Evolutionary conservation across 176 grass and related monocot species (phyloP), one percentile per base, ranked within the genome.

Genomic region (Pontederia crassipes): DNA sequence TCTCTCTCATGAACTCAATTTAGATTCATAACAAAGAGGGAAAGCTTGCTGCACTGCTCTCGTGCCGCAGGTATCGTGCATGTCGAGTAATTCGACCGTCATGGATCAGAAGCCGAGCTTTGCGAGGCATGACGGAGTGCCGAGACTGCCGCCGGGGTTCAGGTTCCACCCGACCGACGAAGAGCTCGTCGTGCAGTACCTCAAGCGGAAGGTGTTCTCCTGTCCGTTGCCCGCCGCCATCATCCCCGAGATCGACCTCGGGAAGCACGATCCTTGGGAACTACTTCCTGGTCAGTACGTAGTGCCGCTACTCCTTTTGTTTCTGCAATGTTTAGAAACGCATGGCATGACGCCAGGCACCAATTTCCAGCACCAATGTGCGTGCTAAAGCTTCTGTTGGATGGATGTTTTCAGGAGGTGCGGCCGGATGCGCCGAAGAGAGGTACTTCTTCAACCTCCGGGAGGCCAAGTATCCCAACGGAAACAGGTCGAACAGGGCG

Each of bases 161-260:
- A 49, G 76, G 57, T 79, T 79, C 49, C 76, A 72, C 68, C 76
- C 76, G 2, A 79, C 68, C 9, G 76, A 79, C 17, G 76, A 79
- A 54, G 76, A 79, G 53, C 45, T 79, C 9, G 68, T 79, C 26
- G 46, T 71, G 9, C 68, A 54, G 60, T 79, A 79, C 57, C 76
- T 79, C 27, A 79, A 47, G 49, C 65, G 76, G 35, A 79, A 79
- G 76, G 76, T 58, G 17, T 28, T 72, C 61, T 72, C 68, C 8
- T 79, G 56, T 17, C 76, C 76, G 2, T 50, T 79, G 40, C 76
- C 76, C 3, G 60, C 76, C 9, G 46, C 28, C 49, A 66, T 79
- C 57, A 79, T 79, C 48, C 76, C 76, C 12, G 76, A 79, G 52
- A 66, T 72, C 45, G 68, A 79, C 58, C 64, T 79, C 57, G 27